Evolutionary conservation across 129 eudicot genomes (phyloP), one percentile per base, ranked within the genome.

Genomic region (Apium graveolens): DNA sequence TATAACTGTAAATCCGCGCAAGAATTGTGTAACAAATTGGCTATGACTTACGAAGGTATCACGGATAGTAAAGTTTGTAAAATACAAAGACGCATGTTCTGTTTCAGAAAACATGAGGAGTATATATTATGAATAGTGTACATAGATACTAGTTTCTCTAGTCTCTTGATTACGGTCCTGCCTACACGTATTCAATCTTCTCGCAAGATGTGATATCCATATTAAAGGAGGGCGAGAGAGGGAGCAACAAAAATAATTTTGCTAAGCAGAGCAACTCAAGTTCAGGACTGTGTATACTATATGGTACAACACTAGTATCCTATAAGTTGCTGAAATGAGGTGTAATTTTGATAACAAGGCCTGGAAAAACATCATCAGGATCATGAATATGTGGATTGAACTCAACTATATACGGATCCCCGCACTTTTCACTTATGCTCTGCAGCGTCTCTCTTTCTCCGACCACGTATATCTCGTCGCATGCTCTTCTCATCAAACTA

Each of bases 351-450:
- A 91, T 89, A 57, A 93, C 89, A 80, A 93, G 88, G 39, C 98
- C 98, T 38, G 98, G 98, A 62, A 90, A 93, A 81, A 93, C 98
- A 77, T 93, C 98, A 89, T 93, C 98, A 2, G 92, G 94, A 83
- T 93, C 98, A 83, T 89, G 96, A 68, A 90, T 91, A 79, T 88
- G 91, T 7, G 91, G 91, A 51, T 88, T 88, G 84, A 83, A 85
- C 62, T 88, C 91, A 72, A 88, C 84, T 55, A 88, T 88, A 34
- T 43, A 85, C 45, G 91, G 87, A 81, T 88, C 91, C 16, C 87
- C 86, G 38, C 91, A 88, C 46, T 88, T 88, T 6, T 88, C 91
- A 78, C 91, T 85, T 1, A 88, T 88, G 5, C 82, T 80, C 38
- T 88, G 87, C 70, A 88, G 49, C 10, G 91, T 88, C 71, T 88